Base-by-base conservation (phyloP, 202 grass and related monocot species). In the Panicum virgatum region DNA sequence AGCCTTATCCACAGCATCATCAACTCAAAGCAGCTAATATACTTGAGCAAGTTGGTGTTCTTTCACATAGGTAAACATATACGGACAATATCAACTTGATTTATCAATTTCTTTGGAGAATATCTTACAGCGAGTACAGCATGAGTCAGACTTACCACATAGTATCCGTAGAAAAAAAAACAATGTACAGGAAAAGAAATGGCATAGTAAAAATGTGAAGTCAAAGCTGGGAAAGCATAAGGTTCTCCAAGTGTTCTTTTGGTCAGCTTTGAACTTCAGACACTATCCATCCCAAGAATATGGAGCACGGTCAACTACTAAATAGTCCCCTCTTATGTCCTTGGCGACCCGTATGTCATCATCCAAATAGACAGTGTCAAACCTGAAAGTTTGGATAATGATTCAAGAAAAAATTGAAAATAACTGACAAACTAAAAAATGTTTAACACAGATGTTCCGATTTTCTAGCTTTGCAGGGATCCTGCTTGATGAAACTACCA, bases 351-450 rank as follows among this genome's bases (percentile, higher is more conserved):
- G 91, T 72, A 99, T 94, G 20, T 96, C 87, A 78, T 99, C 89
- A 72, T 96, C 93, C 67, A 96, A 80, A 90, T 99, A 98, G 68
- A 99, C 86, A 18, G 96, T 94, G 78, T 99, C 96, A 89, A 99
- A 99, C 96, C 93, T 99, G 71, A 79, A 86, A 75, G n/a, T 53
- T 52, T 23, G 64, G 57, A 53, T 54, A 52, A 84, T 60, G 27
- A 86, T 72, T 27, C 32, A 19, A 43, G 19, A 69, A 46, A 70
- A 62, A 72, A 27, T 5, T 16, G 16, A 65, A 79, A 75, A 79
- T 30, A 86, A 12, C 16, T 8, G 9, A 53, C 57, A 68, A 62
- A 46, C 37, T 79, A 3, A 73, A 67, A 82, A 54, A 86, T 59
- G 26, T 23, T 32, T 25, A 72, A 51, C 39, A 57, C 18, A 22